phyloP scores from a whole-genome alignment of 2,329 filamentous ascomycete genomes.

The Fusarium buxicola region DNA sequence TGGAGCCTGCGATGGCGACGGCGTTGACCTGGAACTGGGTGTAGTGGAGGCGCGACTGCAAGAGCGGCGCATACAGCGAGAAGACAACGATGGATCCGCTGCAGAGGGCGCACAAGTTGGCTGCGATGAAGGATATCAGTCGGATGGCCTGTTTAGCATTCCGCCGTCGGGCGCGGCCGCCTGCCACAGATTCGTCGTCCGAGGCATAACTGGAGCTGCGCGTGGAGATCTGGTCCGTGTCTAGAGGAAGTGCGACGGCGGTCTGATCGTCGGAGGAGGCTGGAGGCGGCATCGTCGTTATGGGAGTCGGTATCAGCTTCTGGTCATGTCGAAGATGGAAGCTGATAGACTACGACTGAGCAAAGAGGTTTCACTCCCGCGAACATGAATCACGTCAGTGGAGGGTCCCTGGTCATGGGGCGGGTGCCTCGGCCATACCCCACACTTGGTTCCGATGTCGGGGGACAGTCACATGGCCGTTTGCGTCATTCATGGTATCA shows the following conservation, averaged over 20 bases:
- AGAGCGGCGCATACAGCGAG: conserved; percentile 91
- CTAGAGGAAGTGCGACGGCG: conserved; percentile 26
- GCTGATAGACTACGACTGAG: background rate
- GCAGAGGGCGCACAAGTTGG: conserved; percentile 73
- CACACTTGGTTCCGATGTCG: conserved; percentile 31
- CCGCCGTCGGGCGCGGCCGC: conserved; percentile 39
- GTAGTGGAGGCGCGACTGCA: conserved; percentile 88
- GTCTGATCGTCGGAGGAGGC: conserved; percentile 26
- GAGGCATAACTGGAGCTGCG: conserved; percentile 42
- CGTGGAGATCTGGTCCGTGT: conserved; percentile 43
- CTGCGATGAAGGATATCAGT: conserved; percentile 63
- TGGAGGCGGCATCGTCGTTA: conserved; percentile 37
- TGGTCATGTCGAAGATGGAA: conserved; percentile 20
- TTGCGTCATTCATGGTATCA: conserved; percentile 18
- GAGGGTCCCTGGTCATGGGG: conserved; percentile 37
- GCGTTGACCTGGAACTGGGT: conserved; percentile 93
- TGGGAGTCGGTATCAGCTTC: background rate
- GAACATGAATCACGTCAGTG: conserved; percentile 32
- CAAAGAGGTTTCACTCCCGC: background rate
- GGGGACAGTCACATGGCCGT: background rate
- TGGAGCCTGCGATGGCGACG: conserved; percentile 85
- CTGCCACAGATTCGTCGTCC: conserved; percentile 34
- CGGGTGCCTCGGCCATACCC: conserved; percentile 16
- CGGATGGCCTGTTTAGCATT: conserved; percentile 53
- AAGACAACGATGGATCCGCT: conserved; percentile 94